Evolutionary conservation across 1,284 basidiomycete species (phyloP), one percentile per base, ranked within the genome.

Genomic region (Earliella scabrosa): DNA sequence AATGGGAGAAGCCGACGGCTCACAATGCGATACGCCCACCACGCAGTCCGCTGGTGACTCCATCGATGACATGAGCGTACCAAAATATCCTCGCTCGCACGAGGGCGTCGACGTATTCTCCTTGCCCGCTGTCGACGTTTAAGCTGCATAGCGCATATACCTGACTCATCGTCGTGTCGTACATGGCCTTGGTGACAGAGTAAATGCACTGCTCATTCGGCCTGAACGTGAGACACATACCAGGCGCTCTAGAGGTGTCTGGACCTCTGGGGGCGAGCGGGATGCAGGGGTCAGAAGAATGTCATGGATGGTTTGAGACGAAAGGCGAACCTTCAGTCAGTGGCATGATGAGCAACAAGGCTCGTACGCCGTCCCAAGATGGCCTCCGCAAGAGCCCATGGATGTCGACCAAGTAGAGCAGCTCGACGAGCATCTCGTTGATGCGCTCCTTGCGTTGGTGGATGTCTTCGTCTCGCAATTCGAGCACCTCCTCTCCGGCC

Each of bases 31-130:
- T 78, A 34, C 90, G 85, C 9, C 90, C 88, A 29, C 94, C 93
- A 54, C 85, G 81, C 52, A 95, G 78, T 20, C 87, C 93, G 16
- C 84, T 89, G 0, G 85, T 86, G 26, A 94, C 81, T 34, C 91
- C 86, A 72, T 96, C 93, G 58, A 92, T 86, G 8, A 90, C 83
- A 63, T 93, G 84, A 3, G 88, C 85, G 64, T 90, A 95, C 91
- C 92, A 95, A 68, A 93, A 95, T 44, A 95, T 81, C 26, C 92
- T 80, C 1, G 90, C 84, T 21, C 90, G 83, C 24, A 90, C 77
- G 34, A 85, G 73, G 8, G 80, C 77, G 58, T 92, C 89, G 41
- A 87, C 82, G 41, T 78, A 78, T 38, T 77, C 73, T 8, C 82
- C 82, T 38, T 79, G 76, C 16, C 82, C 81, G 52, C 80, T 81